Conservation (phyloP, 306 rosid species). For the Prosopis cineraria region DNA sequence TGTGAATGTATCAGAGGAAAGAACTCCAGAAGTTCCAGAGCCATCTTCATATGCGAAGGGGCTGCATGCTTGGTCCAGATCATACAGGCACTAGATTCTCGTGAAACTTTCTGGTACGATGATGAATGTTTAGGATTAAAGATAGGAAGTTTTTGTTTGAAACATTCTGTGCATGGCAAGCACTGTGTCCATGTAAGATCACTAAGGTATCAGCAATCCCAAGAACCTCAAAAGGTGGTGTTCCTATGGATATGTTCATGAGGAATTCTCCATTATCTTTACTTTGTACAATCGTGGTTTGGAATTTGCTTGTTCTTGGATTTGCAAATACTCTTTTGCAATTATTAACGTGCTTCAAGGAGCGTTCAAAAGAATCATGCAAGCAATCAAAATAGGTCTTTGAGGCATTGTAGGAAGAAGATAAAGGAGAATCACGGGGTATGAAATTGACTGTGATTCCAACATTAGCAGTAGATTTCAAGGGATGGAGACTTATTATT, state of each 20-base stretch:
- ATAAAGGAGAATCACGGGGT: slow-evolving; percentile 53
- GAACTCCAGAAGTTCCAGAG: slow-evolving; percentile 44
- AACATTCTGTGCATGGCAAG: slow-evolving; percentile 52
- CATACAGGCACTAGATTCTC: slow-evolving; percentile 39
- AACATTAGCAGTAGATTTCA: neutral
- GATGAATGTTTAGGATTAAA: slow-evolving; percentile 51
- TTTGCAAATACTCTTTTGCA: neutral
- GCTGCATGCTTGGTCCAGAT: too few species aligned
- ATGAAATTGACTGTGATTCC: slow-evolving; percentile 42
- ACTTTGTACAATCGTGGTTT: slow-evolving; percentile 25
- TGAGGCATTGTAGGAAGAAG: slow-evolving; percentile 48
- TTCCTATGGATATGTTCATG: slow-evolving; percentile 44
- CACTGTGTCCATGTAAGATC: slow-evolving; percentile 57
- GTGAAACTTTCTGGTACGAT: slow-evolving; percentile 33
- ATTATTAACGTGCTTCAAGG: slow-evolving; percentile 31
- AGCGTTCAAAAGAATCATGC: slow-evolving; percentile 47
- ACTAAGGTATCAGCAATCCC: slow-evolving; percentile 53
- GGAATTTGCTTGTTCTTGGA: neutral
- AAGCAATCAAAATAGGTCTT: slow-evolving; percentile 35
- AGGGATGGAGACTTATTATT: neutral
- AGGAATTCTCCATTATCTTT: slow-evolving; percentile 36
- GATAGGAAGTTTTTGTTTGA: slow-evolving; percentile 42
- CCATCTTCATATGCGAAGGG: too few species aligned
- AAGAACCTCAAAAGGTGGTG: slow-evolving; percentile 38
- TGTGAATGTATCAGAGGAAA: slow-evolving; percentile 44